A percentile compares a stretch with the other conserved stretches of the same genome.
phyloP scores from a whole-genome alignment of 257 asterid genomes.

The Solanum etuberosum region DNA sequence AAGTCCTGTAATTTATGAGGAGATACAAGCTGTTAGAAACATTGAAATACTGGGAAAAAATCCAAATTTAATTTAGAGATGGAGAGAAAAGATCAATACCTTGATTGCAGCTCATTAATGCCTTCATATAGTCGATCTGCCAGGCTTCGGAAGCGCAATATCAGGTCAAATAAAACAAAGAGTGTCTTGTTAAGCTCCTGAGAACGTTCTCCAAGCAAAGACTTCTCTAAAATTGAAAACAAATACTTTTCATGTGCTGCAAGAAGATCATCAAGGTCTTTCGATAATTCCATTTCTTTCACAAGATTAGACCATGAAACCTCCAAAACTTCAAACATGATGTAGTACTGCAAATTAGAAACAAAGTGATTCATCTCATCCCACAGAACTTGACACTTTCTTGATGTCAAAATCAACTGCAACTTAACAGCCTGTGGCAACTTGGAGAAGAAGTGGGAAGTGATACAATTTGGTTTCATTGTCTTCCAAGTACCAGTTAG shows the following conservation, averaged over 20 bases:
- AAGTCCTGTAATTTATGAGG: constrained; percentile 34
- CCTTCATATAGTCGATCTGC: constrained; percentile 96
- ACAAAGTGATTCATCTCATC: constrained; percentile 98
- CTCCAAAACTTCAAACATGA: constrained; percentile 97
- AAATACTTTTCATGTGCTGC: constrained; percentile 90
- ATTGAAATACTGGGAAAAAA: neutral
- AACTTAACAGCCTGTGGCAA: constrained; percentile 64
- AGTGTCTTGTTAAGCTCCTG: constrained; percentile 66
- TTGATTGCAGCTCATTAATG: constrained; percentile 80
- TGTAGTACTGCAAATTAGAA: constrained; percentile 89
- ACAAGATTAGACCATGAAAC: constrained; percentile 86
- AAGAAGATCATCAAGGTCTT: constrained; percentile 91
- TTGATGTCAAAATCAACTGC: constrained; percentile 73
- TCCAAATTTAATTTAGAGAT: neutral
- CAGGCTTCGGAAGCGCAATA: constrained; percentile 69
- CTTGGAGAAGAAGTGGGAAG: constrained; percentile 65
- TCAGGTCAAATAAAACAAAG: constrained; percentile 74
- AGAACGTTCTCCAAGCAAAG: constrained; percentile 91
- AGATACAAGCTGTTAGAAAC: constrained; percentile 7
- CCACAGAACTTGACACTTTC: constrained; percentile 98
- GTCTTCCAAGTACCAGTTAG: constrained; percentile 90
- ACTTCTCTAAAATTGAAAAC: constrained; percentile 73
- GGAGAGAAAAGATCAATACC: constrained; percentile 31
- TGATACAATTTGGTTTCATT: constrained; percentile 93
- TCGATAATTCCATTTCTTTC: constrained; percentile 81